Evolutionary conservation across 1,284 basidiomycete genomes (phyloP), one percentile per base, ranked within the genome.

Genomic region (Singerocomus inundabilis): DNA sequence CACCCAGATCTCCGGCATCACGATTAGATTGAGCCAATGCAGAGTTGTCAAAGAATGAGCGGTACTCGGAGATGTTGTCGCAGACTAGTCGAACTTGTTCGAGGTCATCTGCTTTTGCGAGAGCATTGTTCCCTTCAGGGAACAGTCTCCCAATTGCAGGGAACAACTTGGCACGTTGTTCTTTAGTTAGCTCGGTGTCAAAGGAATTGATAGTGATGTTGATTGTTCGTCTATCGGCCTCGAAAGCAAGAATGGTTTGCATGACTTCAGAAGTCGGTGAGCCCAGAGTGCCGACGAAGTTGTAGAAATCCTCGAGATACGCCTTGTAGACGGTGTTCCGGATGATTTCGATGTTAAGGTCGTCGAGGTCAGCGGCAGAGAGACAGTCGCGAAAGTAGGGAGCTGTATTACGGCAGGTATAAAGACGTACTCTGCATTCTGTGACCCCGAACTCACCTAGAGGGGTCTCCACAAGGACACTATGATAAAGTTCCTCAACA

Each of bases 171-270:
- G 94, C 93, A 31, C 97, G 89, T 63, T 94, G 88, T 66, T 99
- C 96, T 70, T 99, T 99, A 37, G 88, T 80, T 50, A 99, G 81
- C 63, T 93, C 91, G 10, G 97, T 98, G 57, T 90, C 90, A 70
- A 99, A 97, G 24, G 96, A 98, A 78, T 99, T 99, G 78, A 99
- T 93, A 31, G 97, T 98, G 71, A 99, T 98, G 75, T 99, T 99
- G 70, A 99, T 88, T 3, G 93, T 90, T 45, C 97, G 85, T 33
- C 96, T 82, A 72, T 99, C 96, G 28, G 97, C 97, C 76, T 99
- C 97, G 65, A 99, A 99, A 7, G 88, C 79, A 47, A 99, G 85
- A 58, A 98, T 91, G 35, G 78, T 79, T 52, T 85, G 80, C 95
- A 98, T 98, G 57, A 93, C 84, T 44, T 95, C 92, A 16, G 82